Evolutionary conservation across 2,329 filamentous ascomycete species (phyloP).

Genomic region (Hymenoscyphus occultus): DNA sequence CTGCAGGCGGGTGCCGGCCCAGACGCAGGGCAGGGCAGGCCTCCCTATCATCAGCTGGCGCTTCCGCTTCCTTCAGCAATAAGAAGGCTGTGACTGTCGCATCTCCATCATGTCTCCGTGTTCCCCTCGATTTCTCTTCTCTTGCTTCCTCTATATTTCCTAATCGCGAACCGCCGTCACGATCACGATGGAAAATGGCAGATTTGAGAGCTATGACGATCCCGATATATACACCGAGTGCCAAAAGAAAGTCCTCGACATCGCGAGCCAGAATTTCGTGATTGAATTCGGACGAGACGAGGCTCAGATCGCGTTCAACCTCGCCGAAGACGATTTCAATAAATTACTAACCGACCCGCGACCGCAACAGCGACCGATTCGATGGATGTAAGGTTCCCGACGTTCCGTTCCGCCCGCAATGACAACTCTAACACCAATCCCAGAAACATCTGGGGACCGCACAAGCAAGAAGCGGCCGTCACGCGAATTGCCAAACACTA

Average conservation of each 20-base stretch:
- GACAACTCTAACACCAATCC: slow-evolving; percentile 4
- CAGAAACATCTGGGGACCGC: slow-evolving; percentile 69
- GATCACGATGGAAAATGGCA: slow-evolving; percentile 21
- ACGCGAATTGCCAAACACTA: slow-evolving; percentile 57
- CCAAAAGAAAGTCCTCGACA: slow-evolving; percentile 41
- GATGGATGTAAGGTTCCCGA: slow-evolving; percentile 62
- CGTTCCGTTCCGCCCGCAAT: not conserved
- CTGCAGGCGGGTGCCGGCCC: not conserved
- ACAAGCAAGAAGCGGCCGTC: slow-evolving; percentile 55
- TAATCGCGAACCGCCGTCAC: not conserved
- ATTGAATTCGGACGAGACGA: slow-evolving; percentile 59
- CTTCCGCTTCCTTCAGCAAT: not conserved
- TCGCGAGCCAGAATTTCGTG: slow-evolving; percentile 55
- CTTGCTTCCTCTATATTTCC: not conserved
- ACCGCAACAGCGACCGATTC: slow-evolving; percentile 47
- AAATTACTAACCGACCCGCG: slow-evolving; percentile 37
- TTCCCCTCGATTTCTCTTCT: not conserved
- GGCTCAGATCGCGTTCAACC: slow-evolving; percentile 55
- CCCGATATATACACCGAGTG: slow-evolving; percentile 45
- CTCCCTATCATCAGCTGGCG: not conserved
- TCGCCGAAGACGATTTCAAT: slow-evolving; percentile 44
- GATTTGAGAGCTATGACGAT: slow-evolving; percentile 49
- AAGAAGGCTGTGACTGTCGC: slow-evolving; percentile 10
- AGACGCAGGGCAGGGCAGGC: not conserved
- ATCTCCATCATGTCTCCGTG: slow-evolving; percentile 13